phyloP scores from a whole-genome alignment of 2,329 filamentous ascomycete species.

The Colletotrichum falcatum region DNA sequence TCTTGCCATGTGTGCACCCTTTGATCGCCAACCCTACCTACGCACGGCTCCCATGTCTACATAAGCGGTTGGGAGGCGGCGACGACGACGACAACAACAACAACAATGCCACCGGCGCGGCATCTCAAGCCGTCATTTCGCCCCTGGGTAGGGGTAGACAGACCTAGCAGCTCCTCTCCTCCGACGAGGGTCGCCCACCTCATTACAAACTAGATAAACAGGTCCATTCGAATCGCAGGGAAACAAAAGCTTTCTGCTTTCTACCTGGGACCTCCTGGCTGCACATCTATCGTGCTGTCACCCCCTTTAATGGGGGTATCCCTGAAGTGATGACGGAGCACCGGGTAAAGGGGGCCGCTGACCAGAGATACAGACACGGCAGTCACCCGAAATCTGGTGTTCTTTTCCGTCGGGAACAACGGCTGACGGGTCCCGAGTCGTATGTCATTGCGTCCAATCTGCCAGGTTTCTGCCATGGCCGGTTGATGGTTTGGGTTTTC shows the following conservation, averaged over 20 bases:
- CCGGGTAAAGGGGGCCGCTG: conserved; percentile 36
- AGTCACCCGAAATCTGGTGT: conserved; percentile 31
- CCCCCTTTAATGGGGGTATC: conserved; percentile 32
- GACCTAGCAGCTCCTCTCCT: conserved; percentile 10
- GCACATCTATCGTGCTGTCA: conserved; percentile 18
- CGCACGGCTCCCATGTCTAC: conserved; percentile 8
- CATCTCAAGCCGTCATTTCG: conserved; percentile 33
- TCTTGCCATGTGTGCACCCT: conserved; percentile 3
- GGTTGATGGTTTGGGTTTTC: not conserved
- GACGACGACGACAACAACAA: not conserved
- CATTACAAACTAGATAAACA: conserved; percentile 4
- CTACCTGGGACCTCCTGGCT: conserved; percentile 25
- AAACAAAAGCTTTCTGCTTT: conserved; percentile 23
- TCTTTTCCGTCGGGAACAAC: conserved; percentile 11
- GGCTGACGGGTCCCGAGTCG: conserved; percentile 13
- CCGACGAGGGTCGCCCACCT: conserved; percentile 19
- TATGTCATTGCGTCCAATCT: conserved; percentile 15
- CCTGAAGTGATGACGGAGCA: conserved; percentile 30
- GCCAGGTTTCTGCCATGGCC: conserved; percentile 31
- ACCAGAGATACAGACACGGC: conserved; percentile 30
- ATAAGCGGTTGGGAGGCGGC: not conserved
- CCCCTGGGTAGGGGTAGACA: conserved; percentile 14
- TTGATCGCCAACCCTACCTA: not conserved
- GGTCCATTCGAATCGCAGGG: conserved; percentile 34
- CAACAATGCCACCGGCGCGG: conserved; percentile 7